Conservation (phyloP, 345 rosid species). For the Eutrema japonicum region DNA sequence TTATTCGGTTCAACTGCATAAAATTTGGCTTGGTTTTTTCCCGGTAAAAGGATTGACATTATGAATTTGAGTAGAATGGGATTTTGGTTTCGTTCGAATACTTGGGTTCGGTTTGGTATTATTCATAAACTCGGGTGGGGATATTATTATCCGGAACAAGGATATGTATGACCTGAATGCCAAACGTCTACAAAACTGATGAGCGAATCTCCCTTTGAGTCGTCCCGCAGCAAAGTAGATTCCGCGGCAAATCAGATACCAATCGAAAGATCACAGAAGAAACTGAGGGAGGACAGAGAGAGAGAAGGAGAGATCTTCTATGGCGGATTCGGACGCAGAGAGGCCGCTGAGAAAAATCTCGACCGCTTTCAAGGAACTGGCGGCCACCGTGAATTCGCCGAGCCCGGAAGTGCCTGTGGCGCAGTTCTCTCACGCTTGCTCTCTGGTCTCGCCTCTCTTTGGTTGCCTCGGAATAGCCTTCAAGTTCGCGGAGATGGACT, state of each 20-base stretch:
- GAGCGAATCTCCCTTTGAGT: conserved; percentile 33
- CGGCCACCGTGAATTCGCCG: conserved; percentile 49
- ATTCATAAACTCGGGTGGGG: neutral
- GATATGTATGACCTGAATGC: conserved; percentile 6
- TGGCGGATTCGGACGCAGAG: conserved; percentile 53
- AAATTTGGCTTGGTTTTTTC: neutral
- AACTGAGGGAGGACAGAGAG: neutral
- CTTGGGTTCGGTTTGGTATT: neutral
- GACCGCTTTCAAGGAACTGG: conserved; percentile 68
- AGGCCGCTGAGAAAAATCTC: conserved; percentile 68
- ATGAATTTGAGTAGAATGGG: neutral
- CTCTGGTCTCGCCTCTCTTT: conserved; percentile 91
- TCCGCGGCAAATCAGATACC: conserved; percentile 39
- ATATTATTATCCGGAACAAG: conserved; percentile 20
- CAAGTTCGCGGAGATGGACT: conserved; percentile 95
- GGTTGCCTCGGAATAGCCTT: conserved; percentile 93
- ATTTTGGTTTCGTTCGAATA: neutral
- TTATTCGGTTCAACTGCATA: neutral
- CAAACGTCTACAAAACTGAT: conserved; percentile 29
- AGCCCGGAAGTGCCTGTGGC: conserved; percentile 61
- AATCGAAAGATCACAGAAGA: conserved; percentile 1
- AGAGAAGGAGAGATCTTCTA: conserved; percentile 23
- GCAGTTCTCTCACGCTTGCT: conserved; percentile 83
- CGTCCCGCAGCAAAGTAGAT: conserved; percentile 37
- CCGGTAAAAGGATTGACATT: neutral